phyloP scores from a whole-genome alignment of 768 basidiomycete species.

The Pisolithus marmoratus region DNA sequence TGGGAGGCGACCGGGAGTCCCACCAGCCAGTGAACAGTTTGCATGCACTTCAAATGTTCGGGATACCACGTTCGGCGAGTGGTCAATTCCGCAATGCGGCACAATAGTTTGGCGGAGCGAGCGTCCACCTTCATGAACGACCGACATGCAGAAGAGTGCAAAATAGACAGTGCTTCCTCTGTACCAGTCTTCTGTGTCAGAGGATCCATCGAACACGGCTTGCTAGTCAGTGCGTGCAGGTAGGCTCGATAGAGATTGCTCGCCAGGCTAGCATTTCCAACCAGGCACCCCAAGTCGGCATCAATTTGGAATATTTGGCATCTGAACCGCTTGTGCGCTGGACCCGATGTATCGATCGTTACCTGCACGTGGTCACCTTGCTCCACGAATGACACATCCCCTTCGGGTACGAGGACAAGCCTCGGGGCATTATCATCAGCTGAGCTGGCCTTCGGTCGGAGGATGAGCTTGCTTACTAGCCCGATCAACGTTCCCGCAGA shows the following conservation, averaged over 20 bases:
- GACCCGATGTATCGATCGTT: constrained; percentile 1
- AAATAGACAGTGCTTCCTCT: constrained; percentile 36
- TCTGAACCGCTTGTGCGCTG: constrained; percentile 1
- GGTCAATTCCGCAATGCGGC: constrained; percentile 28
- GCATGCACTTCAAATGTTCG: constrained; percentile 31
- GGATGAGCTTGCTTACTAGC: constrained; percentile 33
- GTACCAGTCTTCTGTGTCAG: constrained; percentile 39
- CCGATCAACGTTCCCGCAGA: constrained; percentile 40
- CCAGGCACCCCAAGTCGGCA: constrained; percentile 24
- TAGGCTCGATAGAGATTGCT: constrained; percentile 34
- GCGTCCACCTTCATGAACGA: constrained; percentile 35
- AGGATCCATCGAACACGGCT: constrained; percentile 36
- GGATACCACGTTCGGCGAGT: constrained; percentile 36
- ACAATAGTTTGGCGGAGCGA: constrained; percentile 28
- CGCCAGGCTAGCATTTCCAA: constrained; percentile 19
- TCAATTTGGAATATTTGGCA: constrained; percentile 30
- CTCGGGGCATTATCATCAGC: constrained; percentile 6
- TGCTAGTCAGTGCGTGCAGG: constrained; percentile 40
- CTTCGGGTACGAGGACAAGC: constrained; percentile 36
- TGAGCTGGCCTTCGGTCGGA: constrained; percentile 23
- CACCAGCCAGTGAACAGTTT: constrained; percentile 30
- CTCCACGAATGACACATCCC: constrained; percentile 13
- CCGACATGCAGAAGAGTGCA: constrained; percentile 31
- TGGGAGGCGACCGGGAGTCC: constrained; percentile 21
- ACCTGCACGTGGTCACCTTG: constrained; percentile 15